phyloP scores from a whole-genome alignment of 2,329 filamentous ascomycete genomes.

The Phaeophleospora eucalypticola region DNA sequence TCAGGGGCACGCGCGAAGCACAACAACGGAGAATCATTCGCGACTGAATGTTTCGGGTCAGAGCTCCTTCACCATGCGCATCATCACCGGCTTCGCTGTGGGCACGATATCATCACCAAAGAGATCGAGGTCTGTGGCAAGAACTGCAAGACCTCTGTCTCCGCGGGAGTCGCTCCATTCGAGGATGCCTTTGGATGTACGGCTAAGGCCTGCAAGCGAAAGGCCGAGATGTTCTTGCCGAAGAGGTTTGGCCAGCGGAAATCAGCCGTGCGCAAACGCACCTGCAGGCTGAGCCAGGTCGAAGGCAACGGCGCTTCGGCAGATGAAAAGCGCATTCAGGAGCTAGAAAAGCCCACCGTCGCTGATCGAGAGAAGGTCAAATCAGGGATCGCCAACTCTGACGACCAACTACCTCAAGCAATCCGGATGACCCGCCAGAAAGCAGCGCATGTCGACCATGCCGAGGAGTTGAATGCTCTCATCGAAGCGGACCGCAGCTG shows the following conservation, averaged over 20 bases:
- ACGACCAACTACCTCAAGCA: not conserved
- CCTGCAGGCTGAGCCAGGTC: conserved; percentile 1
- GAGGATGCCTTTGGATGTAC: too few relatives aligned
- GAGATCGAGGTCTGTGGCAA: not conserved
- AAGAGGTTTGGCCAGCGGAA: too few relatives aligned
- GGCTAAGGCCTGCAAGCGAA: too few relatives aligned
- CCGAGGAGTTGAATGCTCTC: not conserved
- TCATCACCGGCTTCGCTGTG: conserved; percentile 2
- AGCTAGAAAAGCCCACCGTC: not conserved
- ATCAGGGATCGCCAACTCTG: not conserved
- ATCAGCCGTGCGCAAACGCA: too few relatives aligned
- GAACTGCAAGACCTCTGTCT: not conserved
- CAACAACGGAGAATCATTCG: not conserved
- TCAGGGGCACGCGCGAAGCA: not conserved
- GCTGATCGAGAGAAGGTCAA: not conserved
- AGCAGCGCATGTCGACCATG: not conserved
- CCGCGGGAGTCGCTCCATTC: not conserved
- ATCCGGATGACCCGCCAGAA: not conserved
- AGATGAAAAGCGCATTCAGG: not conserved
- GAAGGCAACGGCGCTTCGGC: not conserved
- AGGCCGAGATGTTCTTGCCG: too few relatives aligned
- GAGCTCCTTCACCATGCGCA: not conserved
- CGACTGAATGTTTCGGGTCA: not conserved
- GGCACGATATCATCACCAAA: conserved; percentile 1
- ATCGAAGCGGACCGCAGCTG: not conserved